These are phyloP conservation scores for Volvox carteri DNA, from an alignment of 163 green algal species.

Conservation along the genomic window DNA sequence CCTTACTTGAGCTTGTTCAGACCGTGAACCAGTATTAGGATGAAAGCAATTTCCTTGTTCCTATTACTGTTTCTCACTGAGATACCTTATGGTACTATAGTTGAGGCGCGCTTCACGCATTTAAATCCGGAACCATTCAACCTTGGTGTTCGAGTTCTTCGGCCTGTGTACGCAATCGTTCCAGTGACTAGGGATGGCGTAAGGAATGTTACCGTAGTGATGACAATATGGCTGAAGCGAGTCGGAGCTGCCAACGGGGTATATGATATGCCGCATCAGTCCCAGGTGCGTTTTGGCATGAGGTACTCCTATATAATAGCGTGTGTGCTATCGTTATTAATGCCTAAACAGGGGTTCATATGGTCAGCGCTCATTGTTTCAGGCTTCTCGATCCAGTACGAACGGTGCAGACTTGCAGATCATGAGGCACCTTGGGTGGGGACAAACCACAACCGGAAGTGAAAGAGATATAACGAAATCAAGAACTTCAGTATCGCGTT, in stretches of 20 bases:
- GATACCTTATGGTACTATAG: too few relatives aligned
- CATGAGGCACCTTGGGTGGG: too few relatives aligned
- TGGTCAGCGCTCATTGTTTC: background rate
- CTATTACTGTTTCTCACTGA: too few relatives aligned
- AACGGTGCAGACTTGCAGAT: too few relatives aligned
- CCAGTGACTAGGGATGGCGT: background rate
- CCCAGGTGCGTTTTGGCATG: background rate
- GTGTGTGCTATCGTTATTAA: background rate
- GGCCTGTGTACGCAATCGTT: background rate
- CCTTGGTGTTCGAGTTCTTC: background rate
- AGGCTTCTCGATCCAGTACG: background rate
- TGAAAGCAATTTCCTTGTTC: too few relatives aligned
- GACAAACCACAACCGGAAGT: too few relatives aligned
- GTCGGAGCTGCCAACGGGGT: background rate
- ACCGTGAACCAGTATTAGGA: too few relatives aligned
- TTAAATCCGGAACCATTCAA: background rate
- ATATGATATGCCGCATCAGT: background rate
- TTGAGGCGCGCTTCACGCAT: too few relatives aligned
- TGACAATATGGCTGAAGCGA: slow-evolving; percentile 23
- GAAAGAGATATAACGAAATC: too few relatives aligned
- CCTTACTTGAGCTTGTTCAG: too few relatives aligned
- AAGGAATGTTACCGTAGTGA: background rate
- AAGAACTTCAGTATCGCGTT: too few relatives aligned
- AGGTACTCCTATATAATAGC: too few relatives aligned
- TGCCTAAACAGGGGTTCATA: background rate